Percentiles rank a stretch among this genome's conserved stretches.
Evolutionary conservation across 2,329 filamentous ascomycete genomes (phyloP).

Genomic region (Aspergillus ibericus): DNA sequence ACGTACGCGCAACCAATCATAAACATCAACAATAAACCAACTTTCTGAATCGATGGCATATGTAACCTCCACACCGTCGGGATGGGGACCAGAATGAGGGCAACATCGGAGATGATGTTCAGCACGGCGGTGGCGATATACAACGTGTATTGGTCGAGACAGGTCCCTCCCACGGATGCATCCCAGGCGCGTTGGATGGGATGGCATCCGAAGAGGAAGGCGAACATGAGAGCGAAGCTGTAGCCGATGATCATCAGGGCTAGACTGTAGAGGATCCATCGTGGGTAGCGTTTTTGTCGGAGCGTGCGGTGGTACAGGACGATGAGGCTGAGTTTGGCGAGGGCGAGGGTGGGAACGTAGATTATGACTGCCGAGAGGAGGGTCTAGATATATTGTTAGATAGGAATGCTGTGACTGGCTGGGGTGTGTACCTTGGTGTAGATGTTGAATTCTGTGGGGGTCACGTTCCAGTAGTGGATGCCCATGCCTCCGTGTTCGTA

Average conservation of each 20-base stretch:
- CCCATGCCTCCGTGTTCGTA: conserved; percentile 1
- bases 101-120: conserved; percentile 23
- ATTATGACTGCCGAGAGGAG: not conserved
- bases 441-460: not conserved
- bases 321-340: not conserved
- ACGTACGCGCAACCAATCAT: conserved; percentile 27
- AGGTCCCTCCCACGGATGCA: not conserved
- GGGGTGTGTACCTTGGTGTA: not conserved
- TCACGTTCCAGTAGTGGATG: not conserved
- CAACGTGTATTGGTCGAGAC: conserved; percentile 5
- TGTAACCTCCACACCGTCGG: conserved; percentile 20
- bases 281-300: not conserved
- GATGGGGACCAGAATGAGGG: conserved; percentile 21
- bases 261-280: not conserved
- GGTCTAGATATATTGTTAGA: not conserved
- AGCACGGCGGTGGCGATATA: conserved; percentile 20
- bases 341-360: not conserved
- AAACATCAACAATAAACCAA: conserved; percentile 23
- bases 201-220: not conserved
- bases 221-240: not conserved
- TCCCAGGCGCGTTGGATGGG: not conserved
- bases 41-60: conserved; percentile 22
- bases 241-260: not conserved
- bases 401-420: not conserved
- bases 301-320: not conserved